These are phyloP conservation scores for Avena eriantha DNA, from an alignment of 176 grass and related monocot species.

Conservation along the genomic window DNA sequence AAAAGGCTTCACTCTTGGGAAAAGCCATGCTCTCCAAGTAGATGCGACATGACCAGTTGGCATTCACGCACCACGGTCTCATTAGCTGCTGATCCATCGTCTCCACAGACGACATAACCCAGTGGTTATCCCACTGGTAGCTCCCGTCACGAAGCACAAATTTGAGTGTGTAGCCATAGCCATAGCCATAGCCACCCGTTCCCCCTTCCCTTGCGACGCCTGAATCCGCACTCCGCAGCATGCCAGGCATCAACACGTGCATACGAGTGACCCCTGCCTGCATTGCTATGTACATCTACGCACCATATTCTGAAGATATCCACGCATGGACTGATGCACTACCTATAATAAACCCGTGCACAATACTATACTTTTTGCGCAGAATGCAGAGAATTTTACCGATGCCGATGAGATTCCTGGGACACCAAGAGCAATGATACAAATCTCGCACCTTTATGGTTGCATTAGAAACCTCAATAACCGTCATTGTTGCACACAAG, in stretches of 20 bases:
- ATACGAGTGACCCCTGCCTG: background rate
- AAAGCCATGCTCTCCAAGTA: too few relatives aligned
- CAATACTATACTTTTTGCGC: background rate
- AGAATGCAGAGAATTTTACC: background rate
- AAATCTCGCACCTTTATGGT: background rate
- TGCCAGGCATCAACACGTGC: background rate
- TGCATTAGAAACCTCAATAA: background rate
- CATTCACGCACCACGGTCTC: background rate
- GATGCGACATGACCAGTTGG: too few relatives aligned
- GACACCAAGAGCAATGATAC: constrained; percentile 6
- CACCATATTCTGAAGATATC: background rate
- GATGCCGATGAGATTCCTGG: constrained; percentile 1
- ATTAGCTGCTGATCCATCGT: background rate
- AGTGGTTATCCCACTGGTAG: constrained; percentile 12
- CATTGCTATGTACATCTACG: too few relatives aligned
- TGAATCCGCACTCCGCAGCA: too few relatives aligned
- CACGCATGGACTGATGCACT: background rate
- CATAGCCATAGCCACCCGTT: too few relatives aligned
- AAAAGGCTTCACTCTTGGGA: too few relatives aligned
- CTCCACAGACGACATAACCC: background rate
- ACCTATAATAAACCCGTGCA: constrained; percentile 14
- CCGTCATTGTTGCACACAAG: background rate
- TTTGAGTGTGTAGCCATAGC: background rate
- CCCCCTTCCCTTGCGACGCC: too few relatives aligned
- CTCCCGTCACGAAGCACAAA: background rate